Evolutionary conservation across 2,329 filamentous ascomycete genomes (phyloP).

Genomic region (Golovinomyces cichoracearum): DNA sequence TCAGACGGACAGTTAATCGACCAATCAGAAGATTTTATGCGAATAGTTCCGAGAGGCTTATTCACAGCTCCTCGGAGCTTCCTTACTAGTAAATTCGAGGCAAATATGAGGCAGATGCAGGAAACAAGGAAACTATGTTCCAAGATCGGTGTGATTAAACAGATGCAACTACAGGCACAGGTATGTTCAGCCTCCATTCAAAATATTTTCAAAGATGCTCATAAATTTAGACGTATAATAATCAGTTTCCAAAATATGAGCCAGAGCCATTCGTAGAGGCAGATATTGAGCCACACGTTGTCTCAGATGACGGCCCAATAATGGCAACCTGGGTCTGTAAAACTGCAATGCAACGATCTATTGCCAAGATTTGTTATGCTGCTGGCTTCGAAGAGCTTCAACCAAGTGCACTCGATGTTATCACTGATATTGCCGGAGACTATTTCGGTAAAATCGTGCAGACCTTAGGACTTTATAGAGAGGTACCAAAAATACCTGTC

Average conservation of each 20-base stretch:
- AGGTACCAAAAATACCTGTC: conserved; percentile 49
- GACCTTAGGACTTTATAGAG: conserved; percentile 58
- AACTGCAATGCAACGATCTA: conserved; percentile 63
- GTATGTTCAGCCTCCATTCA: conserved; percentile 24
- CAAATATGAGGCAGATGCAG: conserved; percentile 84
- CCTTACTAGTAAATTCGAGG: conserved; percentile 56
- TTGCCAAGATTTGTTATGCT: conserved; percentile 87
- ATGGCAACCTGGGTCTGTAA: conserved; percentile 65
- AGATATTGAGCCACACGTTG: conserved; percentile 70
- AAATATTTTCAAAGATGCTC: too few species aligned
- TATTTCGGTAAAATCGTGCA: conserved; percentile 67
- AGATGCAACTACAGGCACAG: conserved; percentile 97
- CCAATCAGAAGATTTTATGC: conserved; percentile 61
- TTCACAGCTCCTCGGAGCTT: conserved; percentile 53
- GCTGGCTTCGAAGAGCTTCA: conserved; percentile 94
- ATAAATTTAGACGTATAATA: conserved; percentile 54
- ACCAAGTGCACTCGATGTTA: conserved; percentile 69
- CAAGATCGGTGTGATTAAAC: conserved; percentile 93
- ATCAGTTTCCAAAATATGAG: conserved; percentile 93
- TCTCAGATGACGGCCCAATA: conserved; percentile 66
- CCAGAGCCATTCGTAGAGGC: conserved; percentile 66
- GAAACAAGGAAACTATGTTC: conserved; percentile 87
- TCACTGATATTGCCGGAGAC: conserved; percentile 69
- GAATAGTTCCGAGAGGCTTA: conserved; percentile 44
- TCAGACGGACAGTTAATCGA: conserved; percentile 71